Evolutionary conservation across 129 eudicot species (phyloP), one percentile per base, ranked within the genome.

Genomic region (Smallanthus sonchifolius): DNA sequence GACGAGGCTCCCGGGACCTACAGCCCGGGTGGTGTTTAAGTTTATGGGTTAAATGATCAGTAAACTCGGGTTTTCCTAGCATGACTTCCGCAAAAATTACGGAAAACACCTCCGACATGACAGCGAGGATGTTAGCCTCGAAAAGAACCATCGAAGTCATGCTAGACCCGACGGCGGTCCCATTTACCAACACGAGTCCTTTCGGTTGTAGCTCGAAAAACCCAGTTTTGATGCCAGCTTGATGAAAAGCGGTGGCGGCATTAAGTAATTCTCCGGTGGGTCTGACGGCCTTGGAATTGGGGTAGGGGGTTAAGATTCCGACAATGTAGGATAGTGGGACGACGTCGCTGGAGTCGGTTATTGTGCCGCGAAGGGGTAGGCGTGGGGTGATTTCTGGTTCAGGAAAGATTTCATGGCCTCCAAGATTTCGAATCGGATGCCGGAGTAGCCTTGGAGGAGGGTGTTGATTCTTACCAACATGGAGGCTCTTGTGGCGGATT

Each of bases 251-350:
- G 11, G 76, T 64, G 32, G 65, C 64, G 0, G 95, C 83, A 47
- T 75, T 64, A 0, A 89, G 76, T 8, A 68, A 37, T 43, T 84
- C 80, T 19, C 95, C 91, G 24, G 77, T 62, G 3, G 95, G 89
- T 11, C 91, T 89, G 4, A 82, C 70, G 7, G 95, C 91, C 69
- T 79, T 86, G 79, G 95, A 63, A n/a, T 88, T 88, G 43, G 85
- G 80, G 4, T 91, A 81, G 68, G 91, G 91, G 0, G 88, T 83
- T 24, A 88, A 61, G 19, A 88, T 68, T 20, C 90, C 94, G 35
- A 86, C 91, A 77, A 88, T 88, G 81, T 89, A 89, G n/a, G 95
- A 89, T 2, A 89, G 66, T 2, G 95, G 95, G 59, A 89, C 87
- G 10, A 89, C 77, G 63, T 89, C 95, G 6, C 95, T 91, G 2